A percentile compares a stretch with the other conserved stretches of the same genome.
Evolutionary conservation across 116 monocot species (phyloP).

Genomic region (Cymodocea nodosa): DNA sequence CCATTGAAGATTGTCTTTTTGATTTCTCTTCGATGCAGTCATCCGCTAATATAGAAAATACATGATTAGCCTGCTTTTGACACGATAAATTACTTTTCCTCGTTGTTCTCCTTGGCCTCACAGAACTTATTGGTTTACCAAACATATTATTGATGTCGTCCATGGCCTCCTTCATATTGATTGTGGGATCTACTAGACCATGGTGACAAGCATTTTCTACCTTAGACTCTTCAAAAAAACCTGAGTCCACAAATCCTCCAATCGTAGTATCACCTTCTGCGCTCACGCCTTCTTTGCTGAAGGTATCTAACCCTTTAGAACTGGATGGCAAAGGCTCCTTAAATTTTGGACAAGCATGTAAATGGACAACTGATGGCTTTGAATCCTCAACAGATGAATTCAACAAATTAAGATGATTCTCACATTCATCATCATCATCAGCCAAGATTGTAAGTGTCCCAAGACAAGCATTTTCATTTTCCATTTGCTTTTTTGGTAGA

Average conservation of each 20-base stretch:
- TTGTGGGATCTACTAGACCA: slow-evolving; percentile 76
- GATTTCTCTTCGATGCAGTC: slow-evolving; percentile 10
- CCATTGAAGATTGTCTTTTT: not conserved
- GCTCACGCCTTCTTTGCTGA: slow-evolving; percentile 8
- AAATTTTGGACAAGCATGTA: not conserved
- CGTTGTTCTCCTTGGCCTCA: slow-evolving; percentile 24
- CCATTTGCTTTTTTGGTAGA: slow-evolving; percentile 4
- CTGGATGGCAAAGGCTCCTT: not conserved
- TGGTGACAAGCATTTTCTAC: slow-evolving; percentile 84
- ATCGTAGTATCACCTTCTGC: slow-evolving; percentile 50
- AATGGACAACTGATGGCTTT: not conserved
- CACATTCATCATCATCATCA: slow-evolving; percentile 24
- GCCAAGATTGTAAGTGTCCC: slow-evolving; percentile 41
- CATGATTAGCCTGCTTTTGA: slow-evolving; percentile 4
- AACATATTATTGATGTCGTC: slow-evolving; percentile 86
- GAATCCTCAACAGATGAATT: slow-evolving; percentile 1
- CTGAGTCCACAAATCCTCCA: slow-evolving; percentile 55
- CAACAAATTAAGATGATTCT: not conserved
- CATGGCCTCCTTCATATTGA: slow-evolving; percentile 84
- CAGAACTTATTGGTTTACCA: slow-evolving; percentile 51
- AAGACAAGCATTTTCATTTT: slow-evolving; percentile 26
- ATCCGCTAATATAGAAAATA: slow-evolving; percentile 22
- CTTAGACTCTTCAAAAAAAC: slow-evolving; percentile 33
- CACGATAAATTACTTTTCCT: slow-evolving; percentile 10
- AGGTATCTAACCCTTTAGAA: not conserved